Evolutionary conservation across 2,329 filamentous ascomycete species (phyloP).

Genomic region (Epichloe sibirici): DNA sequence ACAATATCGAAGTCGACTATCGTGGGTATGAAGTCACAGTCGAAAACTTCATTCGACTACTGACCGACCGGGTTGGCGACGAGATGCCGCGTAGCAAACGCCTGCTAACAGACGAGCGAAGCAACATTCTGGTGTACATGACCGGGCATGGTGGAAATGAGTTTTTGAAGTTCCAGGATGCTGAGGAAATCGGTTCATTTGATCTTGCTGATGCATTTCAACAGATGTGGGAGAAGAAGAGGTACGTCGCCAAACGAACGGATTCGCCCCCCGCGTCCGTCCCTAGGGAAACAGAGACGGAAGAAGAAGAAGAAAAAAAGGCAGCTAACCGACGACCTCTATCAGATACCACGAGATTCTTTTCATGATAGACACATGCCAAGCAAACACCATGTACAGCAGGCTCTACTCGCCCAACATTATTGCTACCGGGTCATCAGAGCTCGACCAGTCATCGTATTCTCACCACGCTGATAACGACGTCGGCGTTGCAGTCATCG

Average conservation of each 20-base stretch:
- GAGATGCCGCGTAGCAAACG: constrained; percentile 94
- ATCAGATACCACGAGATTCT: constrained; percentile 83
- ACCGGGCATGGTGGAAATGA: constrained; percentile 96
- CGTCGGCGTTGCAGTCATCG: constrained; percentile 94
- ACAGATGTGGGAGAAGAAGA: constrained; percentile 99
- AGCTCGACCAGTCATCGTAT: constrained; percentile 92
- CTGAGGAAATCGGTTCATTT: constrained; percentile 92
- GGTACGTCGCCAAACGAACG: constrained; percentile 30
- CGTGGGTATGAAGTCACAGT: constrained; percentile 97
- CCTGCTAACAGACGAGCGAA: constrained; percentile 84
- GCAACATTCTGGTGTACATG: constrained; percentile 98
- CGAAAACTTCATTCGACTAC: constrained; percentile 90
- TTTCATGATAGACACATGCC: constrained; percentile 99
- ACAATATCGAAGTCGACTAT: constrained; percentile 99
- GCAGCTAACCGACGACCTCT: neutral
- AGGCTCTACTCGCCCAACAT: constrained; percentile 98
- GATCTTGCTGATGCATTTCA: constrained; percentile 95
- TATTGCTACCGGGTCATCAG: constrained; percentile 91
- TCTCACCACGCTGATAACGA: constrained; percentile 97
- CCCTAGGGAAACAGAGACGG: neutral
- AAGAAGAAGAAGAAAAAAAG: no score
- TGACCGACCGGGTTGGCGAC: constrained; percentile 88
- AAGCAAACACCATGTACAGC: constrained; percentile 98
- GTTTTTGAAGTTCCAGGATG: constrained; percentile 96
- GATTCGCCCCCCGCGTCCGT: neutral